Evolutionary conservation across 208 protist species (phyloP).

Genomic region (Plasmodiophora brassicae): DNA sequence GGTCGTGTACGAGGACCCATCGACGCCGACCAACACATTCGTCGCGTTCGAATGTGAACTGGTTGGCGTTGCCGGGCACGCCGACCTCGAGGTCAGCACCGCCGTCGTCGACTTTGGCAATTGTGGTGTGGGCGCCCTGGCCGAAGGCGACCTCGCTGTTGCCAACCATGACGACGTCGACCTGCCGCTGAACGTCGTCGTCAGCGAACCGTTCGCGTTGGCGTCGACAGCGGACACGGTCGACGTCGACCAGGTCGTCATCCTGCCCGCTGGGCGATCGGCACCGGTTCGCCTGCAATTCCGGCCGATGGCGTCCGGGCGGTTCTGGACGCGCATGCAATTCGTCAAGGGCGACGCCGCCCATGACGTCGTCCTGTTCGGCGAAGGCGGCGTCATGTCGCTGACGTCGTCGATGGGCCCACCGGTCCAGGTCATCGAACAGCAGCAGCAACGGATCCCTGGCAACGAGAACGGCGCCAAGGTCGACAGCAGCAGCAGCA

Average conservation of each 20-base stretch:
- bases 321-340: neutral
- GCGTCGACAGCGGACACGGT: too few species aligned
- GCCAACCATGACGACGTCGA: neutral
- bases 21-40: neutral
- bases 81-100: neutral
- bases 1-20: neutral
- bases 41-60: neutral
- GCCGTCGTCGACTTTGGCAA: neutral
- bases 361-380: neutral
- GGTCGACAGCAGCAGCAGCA: neutral
- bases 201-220: neutral
- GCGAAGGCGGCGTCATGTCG: conserved; percentile 2
- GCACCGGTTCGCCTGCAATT: neutral
- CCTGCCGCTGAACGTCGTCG: neutral
- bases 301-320: neutral
- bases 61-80: neutral
- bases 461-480: neutral
- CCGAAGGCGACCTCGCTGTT: neutral
- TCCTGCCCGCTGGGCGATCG: neutral
- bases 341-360: neutral
- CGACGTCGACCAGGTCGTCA: neutral
- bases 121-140: neutral
- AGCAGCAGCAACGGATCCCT: too few species aligned
- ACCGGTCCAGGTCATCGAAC: too few species aligned
- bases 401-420: neutral